These are phyloP conservation scores for Rhizopus arrhizus DNA, from an alignment of 371 early-diverging fungal genomes.

Conservation along the genomic window DNA sequence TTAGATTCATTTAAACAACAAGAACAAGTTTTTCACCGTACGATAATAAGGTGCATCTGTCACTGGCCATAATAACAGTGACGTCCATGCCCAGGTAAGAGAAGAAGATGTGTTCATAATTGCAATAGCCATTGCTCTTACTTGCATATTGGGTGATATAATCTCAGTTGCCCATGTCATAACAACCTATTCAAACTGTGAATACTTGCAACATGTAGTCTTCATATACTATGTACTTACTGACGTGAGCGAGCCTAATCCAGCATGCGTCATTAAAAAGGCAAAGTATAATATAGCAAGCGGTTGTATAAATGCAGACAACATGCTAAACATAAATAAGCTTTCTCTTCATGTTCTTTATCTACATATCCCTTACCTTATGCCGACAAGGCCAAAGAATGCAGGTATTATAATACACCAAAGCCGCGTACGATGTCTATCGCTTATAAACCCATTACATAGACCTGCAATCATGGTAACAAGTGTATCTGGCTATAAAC, in stretches of 20 bases:
- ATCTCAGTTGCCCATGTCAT: constrained; percentile 59
- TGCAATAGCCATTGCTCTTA: constrained; percentile 51
- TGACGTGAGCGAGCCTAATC: constrained; percentile 39
- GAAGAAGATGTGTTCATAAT: constrained; percentile 50
- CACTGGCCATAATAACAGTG: constrained; percentile 53
- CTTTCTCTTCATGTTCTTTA: not conserved
- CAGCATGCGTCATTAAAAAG: constrained; percentile 44
- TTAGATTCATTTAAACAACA: not conserved
- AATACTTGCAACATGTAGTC: not conserved
- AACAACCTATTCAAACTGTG: constrained; percentile 29
- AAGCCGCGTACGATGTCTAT: constrained; percentile 34
- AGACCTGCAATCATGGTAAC: constrained; percentile 46
- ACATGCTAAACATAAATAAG: constrained; percentile 18
- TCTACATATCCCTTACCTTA: constrained; percentile 15
- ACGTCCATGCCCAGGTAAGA: constrained; percentile 41
- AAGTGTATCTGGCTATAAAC: constrained; percentile 43
- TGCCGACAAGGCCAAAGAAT: constrained; percentile 35
- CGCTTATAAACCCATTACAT: constrained; percentile 46
- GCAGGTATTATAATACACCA: constrained; percentile 47
- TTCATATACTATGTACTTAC: constrained; percentile 22
- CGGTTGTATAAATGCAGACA: constrained; percentile 49
- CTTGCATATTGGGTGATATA: constrained; percentile 35
- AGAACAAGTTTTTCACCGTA: constrained; percentile 12
- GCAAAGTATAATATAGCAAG: constrained; percentile 41
- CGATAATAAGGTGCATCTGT: constrained; percentile 49